Base-by-base conservation (phyloP, 1,284 basidiomycete genomes). In the Fomitopsis betulina region DNA sequence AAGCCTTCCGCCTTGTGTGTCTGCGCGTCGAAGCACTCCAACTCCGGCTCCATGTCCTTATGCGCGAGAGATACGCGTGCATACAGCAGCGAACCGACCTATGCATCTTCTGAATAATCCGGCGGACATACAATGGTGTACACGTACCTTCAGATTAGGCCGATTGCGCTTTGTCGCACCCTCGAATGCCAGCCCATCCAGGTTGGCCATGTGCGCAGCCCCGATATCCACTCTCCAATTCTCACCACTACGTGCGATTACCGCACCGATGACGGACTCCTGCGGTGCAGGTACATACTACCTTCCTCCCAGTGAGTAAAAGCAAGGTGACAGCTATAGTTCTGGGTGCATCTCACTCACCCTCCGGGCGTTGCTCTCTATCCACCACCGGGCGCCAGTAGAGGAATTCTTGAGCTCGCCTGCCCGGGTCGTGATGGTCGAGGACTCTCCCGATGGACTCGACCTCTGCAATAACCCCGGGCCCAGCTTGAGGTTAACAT, bases 41-140 rank as follows among this genome's bases (percentile, higher is more conserved):
- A 75, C 66, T 94, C 92, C 1, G 92, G 92, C 55, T 94, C 92
- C 86, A 93, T 93, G 68, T 94, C 91, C 67, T 90, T 91, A 67
- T 93, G 89, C 15, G 93, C 92, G 25, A 94, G 74, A 10, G 90
- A 92, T 33, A 94, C 86, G 45, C 92, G 84, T 1, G 90, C 91
- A 71, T 93, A 94, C 1, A 94, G 79, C 40, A 94, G 72, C 8
- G 85, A 82, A 37, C 93, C 92, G 51, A 94, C 83, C 92, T 94
- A 63, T 2, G 52, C 13, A 13, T 38, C 40, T 27, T 51, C 42
- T 54, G n/a, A 13, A 10, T 37, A 47, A 39, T 12, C 53, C 27
- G 50, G 45, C 25, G 49, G 27, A 52, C 10, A 45, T 9, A 32
- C 3, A 8, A 33, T 19, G 38, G n/a, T 57, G 27, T 4, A 53